A percentile compares a stretch with the other conserved stretches of the same genome.
Conservation (phyloP, 352 stramenopile genomes). For the Phytophthora cryptogea region DNA sequence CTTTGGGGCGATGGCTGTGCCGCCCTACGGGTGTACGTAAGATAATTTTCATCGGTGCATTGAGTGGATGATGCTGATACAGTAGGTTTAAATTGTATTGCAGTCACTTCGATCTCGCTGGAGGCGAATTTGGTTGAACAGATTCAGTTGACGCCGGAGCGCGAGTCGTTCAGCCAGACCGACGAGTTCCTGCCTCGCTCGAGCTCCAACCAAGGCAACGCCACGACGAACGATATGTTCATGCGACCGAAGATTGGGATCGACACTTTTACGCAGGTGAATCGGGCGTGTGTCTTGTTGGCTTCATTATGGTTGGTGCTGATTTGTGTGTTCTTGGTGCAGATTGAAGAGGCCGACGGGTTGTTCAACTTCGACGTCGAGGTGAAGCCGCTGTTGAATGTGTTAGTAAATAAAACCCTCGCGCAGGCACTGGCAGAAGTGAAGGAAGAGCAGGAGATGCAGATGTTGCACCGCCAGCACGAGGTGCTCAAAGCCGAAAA, state of each 20-base stretch:
- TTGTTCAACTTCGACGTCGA: slow-evolving; percentile 86
- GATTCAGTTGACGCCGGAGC: slow-evolving; percentile 30
- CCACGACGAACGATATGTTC: slow-evolving; percentile 53
- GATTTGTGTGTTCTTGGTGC: background rate
- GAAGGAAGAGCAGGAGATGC: slow-evolving; percentile 76
- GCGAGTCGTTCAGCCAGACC: slow-evolving; percentile 65
- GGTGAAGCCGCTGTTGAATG: slow-evolving; percentile 72
- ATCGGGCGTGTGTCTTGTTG: background rate
- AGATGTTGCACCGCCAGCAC: slow-evolving; percentile 43
- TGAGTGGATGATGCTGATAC: background rate
- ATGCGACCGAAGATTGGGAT: slow-evolving; percentile 73
- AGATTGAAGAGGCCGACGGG: slow-evolving; percentile 76
- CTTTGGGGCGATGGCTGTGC: slow-evolving; percentile 37
- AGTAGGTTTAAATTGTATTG: background rate
- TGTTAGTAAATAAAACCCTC: slow-evolving; percentile 84
- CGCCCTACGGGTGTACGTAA: slow-evolving; percentile 45
- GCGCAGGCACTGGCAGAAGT: slow-evolving; percentile 79
- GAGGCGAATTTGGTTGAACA: slow-evolving; percentile 75
- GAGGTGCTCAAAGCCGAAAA: slow-evolving; percentile 52
- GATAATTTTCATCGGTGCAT: background rate
- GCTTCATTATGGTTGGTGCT: background rate
- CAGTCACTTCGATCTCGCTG: slow-evolving; percentile 62
- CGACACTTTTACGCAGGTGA: slow-evolving; percentile 71
- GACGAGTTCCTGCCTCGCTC: slow-evolving; percentile 60
- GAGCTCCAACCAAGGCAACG: slow-evolving; percentile 38